These are phyloP conservation scores for Gyromitra esculenta DNA, from an alignment of 2,329 filamentous ascomycete species.

Conservation along the genomic window DNA sequence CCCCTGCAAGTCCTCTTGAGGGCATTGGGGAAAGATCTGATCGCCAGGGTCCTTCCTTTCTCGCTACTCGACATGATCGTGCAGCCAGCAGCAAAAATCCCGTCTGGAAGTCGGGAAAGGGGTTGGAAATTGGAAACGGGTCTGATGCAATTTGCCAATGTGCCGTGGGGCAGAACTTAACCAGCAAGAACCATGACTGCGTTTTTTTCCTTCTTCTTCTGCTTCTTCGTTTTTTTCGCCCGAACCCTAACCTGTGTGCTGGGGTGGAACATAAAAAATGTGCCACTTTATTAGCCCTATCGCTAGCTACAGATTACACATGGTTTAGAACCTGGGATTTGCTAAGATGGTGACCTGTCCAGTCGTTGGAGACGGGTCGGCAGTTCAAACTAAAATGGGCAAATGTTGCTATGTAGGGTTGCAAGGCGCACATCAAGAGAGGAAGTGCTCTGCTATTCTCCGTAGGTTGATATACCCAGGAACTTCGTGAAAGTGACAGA, in stretches of 20 bases:
- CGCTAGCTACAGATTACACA: slow-evolving; percentile 36
- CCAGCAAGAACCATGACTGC: slow-evolving; percentile 41
- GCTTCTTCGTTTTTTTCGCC: slow-evolving; percentile 35
- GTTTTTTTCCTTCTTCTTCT: slow-evolving; percentile 19
- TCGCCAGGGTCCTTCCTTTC: slow-evolving; percentile 53
- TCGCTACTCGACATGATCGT: slow-evolving; percentile 49
- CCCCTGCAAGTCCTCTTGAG: slow-evolving; percentile 13
- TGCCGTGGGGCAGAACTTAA: slow-evolving; percentile 15
- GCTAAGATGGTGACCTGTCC: slow-evolving; percentile 32
- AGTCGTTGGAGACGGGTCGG: slow-evolving; percentile 43
- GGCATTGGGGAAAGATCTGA: slow-evolving; percentile 33
- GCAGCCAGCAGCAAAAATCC: slow-evolving; percentile 48
- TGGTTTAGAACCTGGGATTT: slow-evolving; percentile 40
- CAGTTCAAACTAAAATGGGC: slow-evolving; percentile 50
- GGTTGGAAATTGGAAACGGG: slow-evolving; percentile 47
- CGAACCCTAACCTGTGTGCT: slow-evolving; percentile 42
- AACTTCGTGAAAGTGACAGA: slow-evolving; percentile 17
- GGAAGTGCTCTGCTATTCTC: slow-evolving; percentile 12
- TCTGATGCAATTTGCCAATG: slow-evolving; percentile 45
- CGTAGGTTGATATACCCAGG: slow-evolving; percentile 7
- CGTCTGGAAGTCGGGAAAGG: slow-evolving; percentile 38
- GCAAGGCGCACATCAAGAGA: slow-evolving; percentile 7
- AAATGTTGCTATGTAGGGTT: slow-evolving; percentile 29
- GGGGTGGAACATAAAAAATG: slow-evolving; percentile 8
- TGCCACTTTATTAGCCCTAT: slow-evolving; percentile 35